Evolutionary conservation across 768 basidiomycete species (phyloP).

Genomic region (Neoboletus subvelutipes): DNA sequence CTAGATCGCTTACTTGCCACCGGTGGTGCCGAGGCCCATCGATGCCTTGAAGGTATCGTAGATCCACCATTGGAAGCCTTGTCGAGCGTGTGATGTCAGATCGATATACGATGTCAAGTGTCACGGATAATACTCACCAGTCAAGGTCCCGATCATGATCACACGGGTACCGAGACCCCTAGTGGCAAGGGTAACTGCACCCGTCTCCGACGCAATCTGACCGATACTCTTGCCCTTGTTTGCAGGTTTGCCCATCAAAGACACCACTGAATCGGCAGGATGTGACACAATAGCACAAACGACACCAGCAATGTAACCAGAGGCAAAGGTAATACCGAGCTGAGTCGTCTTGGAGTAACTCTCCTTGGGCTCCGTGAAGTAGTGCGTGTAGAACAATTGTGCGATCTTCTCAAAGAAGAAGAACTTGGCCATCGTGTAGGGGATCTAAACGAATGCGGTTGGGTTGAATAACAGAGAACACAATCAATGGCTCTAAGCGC

Average conservation of each 20-base stretch:
- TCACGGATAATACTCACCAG: constrained; percentile 32
- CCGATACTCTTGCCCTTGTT: constrained; percentile 83
- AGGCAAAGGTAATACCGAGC: constrained; percentile 85
- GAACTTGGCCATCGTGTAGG: constrained; percentile 99
- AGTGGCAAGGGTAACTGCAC: constrained; percentile 61
- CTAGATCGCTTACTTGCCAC: constrained; percentile 66
- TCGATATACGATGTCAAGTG: not conserved
- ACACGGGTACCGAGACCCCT: constrained; percentile 89
- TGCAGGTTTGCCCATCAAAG: constrained; percentile 85
- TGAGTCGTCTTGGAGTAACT: constrained; percentile 79
- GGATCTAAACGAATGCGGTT: constrained; percentile 56
- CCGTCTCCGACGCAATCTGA: constrained; percentile 69
- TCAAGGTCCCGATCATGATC: constrained; percentile 72
- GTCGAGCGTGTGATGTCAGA: constrained; percentile 5
- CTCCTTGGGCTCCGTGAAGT: constrained; percentile 78
- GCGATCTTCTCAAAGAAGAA: constrained; percentile 93
- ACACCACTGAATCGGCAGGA: constrained; percentile 92
- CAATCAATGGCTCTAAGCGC: constrained; percentile 1
- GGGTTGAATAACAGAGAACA: not conserved
- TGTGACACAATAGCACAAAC: constrained; percentile 96
- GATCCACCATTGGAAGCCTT: constrained; percentile 94
- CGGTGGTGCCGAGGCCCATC: constrained; percentile 86
- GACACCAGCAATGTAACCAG: constrained; percentile 94
- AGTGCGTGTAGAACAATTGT: constrained; percentile 83
- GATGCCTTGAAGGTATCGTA: constrained; percentile 83